Evolutionary conservation across 345 rosid genomes (phyloP), one percentile per base, ranked within the genome.

Genomic region (Brassica rapa): DNA sequence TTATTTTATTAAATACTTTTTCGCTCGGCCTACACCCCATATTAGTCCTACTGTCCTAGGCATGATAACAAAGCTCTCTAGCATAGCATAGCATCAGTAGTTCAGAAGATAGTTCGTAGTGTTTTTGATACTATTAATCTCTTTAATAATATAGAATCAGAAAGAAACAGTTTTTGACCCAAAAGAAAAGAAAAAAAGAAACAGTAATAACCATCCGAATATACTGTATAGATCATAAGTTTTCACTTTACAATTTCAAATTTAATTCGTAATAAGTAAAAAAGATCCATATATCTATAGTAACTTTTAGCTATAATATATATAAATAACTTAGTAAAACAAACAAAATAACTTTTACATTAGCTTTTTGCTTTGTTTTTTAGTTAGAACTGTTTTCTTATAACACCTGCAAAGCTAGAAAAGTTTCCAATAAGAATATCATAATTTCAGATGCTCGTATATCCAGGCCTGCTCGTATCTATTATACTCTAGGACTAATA

Each of bases 401-500:
- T 25, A 4, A 57, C 2, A 11, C 30, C 62, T 23, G 62, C 24
- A 56, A 57, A 11, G 6, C 33, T 25, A 60, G 16, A 27, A 7
- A 62, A n/a, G 24, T 32, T 62, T 62, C 9, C 11, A 62, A 29
- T 29, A 29, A 32, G 23, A 30, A 62, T n/a, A 62, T 19, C 24
- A 62, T 30, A 15, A 62, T 14, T 14, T 62, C 66, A 62, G 23
- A 62, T 30, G 41, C 9, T 35, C 67, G 16, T 62, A 25, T 25
- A 25, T 25, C 29, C 0, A 25, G 29, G 29, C 29, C 29, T 30
- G 41, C 9, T 35, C 67, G 16, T 62, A n/a, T n/a, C 6, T 30
- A n/a, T 62, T n/a, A n/a, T 29, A 62, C 12, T 62, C 67, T 62
- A 62, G 5, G 39, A n/a, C 43, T n/a, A 61, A n/a, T 25, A 61